Base-by-base conservation (phyloP, 2,329 filamentous ascomycete genomes). In the Aureobasidium sp. region DNA sequence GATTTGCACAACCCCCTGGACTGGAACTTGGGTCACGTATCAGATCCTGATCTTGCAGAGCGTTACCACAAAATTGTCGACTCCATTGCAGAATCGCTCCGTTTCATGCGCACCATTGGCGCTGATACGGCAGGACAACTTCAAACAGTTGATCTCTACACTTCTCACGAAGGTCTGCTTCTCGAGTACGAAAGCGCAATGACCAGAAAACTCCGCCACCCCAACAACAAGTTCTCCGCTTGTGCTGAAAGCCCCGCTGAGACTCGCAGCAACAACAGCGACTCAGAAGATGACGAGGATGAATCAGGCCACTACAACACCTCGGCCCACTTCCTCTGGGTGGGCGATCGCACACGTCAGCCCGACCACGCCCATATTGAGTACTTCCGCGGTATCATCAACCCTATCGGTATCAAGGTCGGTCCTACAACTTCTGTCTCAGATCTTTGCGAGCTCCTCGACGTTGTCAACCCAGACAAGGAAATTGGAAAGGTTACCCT, bases 301-400 rank as follows among this genome's bases (percentile, higher is more conserved):
- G 41, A 47, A 13, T 84, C 83, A 69, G 86, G 87, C 69, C 95
- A 90, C 82, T 97, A 95, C 78, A 89, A 96, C 76, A 97, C 93
- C 0, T 96, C 91, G 5, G 90, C 91, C 0, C 94, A 99, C 73
- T 97, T 99, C 79, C 83, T 99, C 73, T 99, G 94, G 94, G 95
- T 99, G 69, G 94, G 94, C 60, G 94, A 99, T 75, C 89, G 94
- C 66, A 99, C 94, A 2, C 86, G 94, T 50, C 93, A 97, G 76
- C 85, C 97, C 49, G 89, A 94, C 71, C 90, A 93, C 68, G 93
- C 89, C 0, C 94, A 99, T 75, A 89, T 99, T 65, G 94, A 99
- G 76, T 99, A 95, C 81, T 96, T 97, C 83, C 88, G 94, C 49
- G 94, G 94, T 63, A 88, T 99, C 67, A 88, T 90, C 69, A 99